Evolutionary conservation across 2,329 filamentous ascomycete species (phyloP), one percentile per base, ranked within the genome.

Genomic region (Helminthosporium solani): DNA sequence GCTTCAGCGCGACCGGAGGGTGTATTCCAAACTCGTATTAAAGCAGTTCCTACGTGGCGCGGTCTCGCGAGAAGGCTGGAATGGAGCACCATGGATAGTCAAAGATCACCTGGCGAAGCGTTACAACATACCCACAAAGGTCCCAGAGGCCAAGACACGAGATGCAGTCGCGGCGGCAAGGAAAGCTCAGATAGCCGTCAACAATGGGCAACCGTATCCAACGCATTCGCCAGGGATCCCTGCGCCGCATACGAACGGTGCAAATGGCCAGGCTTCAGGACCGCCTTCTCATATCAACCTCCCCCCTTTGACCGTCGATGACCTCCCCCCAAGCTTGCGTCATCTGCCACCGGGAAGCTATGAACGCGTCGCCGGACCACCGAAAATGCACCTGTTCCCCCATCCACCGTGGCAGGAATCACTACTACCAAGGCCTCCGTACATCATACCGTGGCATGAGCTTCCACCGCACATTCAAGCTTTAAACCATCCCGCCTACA

Each of bases 31-130:
- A 72, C 85, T 91, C 39, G 91, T 96, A 68, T 77, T 99, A 33
- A 85, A 92, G 27, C 90, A 90, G 5, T 99, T 96, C 56, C 88
- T 99, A 54, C 96, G 96, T 67, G 91, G 95, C 70, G 94, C 90
- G 0, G 87, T 96, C n/a, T 87, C 85, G 2, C 79, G 92, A 50
- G 94, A 97, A 63, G 83, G 90, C 3, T 97, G 91, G 90, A 92
- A 85, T 50, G 92, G 92, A n/a, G 94, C 94, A 0, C 92, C 94
- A 0, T 99, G 94, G 94, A 75, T 95, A 44, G 92, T 97, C 15
- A 96, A 95, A 72, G 81, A 87, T 28, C 85, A 90, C 43, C 84
- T 95, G 48, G 94, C 94, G 1, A 82, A 83, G 36, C 80, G 85
- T 52, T 96, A 94, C 69, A 85, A 89, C 52, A 94, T 99, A 52